A percentile compares a stretch with the other conserved stretches of the same genome.
phyloP scores from a whole-genome alignment of 2,329 filamentous ascomycete genomes.

The Epicoccum nigrum region DNA sequence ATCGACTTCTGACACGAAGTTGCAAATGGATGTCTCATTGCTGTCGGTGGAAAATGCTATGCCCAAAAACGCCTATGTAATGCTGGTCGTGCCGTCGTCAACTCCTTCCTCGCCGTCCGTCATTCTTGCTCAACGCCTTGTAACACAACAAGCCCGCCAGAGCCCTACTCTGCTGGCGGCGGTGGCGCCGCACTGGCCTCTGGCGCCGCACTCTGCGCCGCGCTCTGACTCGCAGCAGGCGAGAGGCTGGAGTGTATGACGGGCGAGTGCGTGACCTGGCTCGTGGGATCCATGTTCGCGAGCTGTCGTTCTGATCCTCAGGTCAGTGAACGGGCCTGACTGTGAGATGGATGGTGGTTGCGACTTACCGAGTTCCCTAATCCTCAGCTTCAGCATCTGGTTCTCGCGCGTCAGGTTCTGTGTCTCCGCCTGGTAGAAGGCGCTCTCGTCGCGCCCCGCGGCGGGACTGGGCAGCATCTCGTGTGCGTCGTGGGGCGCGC shows the following conservation, averaged over 20 bases:
- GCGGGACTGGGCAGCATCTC: constrained; percentile 65
- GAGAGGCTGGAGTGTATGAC: constrained; percentile 35
- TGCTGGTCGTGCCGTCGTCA: constrained; percentile 14
- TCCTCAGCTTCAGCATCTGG: constrained; percentile 78
- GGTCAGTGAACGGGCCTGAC: background rate
- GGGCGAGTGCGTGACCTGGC: constrained; percentile 41
- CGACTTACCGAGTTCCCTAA: constrained; percentile 70
- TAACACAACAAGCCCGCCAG: no score
- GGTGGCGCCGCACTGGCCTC: background rate
- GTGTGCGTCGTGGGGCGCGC: constrained; percentile 49
- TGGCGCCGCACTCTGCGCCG: constrained; percentile 7
- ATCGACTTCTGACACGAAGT: no score
- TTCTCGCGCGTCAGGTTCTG: constrained; percentile 80
- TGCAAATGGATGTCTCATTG: background rate
- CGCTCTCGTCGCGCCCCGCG: constrained; percentile 67
- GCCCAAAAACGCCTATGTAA: constrained; percentile 20
- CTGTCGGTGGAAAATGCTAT: background rate
- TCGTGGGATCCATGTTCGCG: constrained; percentile 39
- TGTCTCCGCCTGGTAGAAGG: constrained; percentile 82
- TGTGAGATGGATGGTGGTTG: no score
- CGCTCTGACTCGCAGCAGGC: constrained; percentile 15
- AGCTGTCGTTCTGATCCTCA: constrained; percentile 43
- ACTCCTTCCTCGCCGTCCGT: background rate
- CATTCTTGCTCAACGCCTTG: background rate
- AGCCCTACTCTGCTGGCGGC: no score